Base-by-base conservation (phyloP, 495 filamentous ascomycete genomes). In the Lasiosphaeria miniovina region DNA sequence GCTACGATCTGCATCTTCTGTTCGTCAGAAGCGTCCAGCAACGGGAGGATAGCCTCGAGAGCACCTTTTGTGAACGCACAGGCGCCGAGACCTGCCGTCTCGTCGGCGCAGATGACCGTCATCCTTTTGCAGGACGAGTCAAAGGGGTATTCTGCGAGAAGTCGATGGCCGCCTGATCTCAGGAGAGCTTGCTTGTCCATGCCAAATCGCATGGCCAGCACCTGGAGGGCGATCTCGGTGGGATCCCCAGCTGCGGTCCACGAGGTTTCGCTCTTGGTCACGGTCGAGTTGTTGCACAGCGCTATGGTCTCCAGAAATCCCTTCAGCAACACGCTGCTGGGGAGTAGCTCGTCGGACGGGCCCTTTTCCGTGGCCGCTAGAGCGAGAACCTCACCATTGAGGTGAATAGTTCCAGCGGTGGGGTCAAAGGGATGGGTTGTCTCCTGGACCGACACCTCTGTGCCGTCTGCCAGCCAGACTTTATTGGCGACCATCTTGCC, bases 151-250 rank as follows among this genome's bases (percentile, higher is more conserved):
- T 94, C 90, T 17, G 82, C 82, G 17, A 87, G 71, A 52, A 89
- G 83, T 35, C 32, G 49, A n/a, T 58, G 54, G 33, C 45, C 36
- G 31, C 57, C 80, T 72, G 77, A 86, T 82, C 14, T 80, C 82
- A 17, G 77, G 60, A 36, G 74, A 57, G 41, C 75, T 64, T 35
- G 80, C 61, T 82, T 84, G 50, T 85, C 86, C 59, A 77, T 77
- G 11, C 83, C 77, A 63, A 93, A 91, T 33, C 90, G 84, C 71
- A 85, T 79, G 0, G 88, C 86, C 57, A 94, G 86, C 33, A 93
- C 87, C 62, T 92, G 88, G 3, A 94, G 75, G 12, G 90, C 90
- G 62, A 93, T 89, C 66, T 93, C 90, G n/a, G 90, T 94, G 33
- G 90, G 90, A 61, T 93, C 90, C 8, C 90, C 90, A 9, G 84